phyloP scores from a whole-genome alignment of 1,284 basidiomycete genomes.

The Trichosporon sp. region DNA sequence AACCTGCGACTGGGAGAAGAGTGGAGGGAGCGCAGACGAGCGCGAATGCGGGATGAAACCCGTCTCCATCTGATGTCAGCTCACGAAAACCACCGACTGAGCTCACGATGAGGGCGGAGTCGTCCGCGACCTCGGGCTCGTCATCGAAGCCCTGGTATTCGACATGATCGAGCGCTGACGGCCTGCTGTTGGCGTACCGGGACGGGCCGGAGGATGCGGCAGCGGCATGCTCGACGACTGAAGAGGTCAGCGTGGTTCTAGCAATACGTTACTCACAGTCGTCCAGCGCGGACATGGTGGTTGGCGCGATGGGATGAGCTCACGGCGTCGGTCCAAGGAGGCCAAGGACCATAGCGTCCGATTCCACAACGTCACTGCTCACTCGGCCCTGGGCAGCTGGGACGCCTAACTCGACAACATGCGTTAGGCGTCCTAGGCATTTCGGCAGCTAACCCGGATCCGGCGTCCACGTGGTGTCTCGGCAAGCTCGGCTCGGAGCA shows the following conservation, averaged over 20 bases:
- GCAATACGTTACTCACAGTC: constrained; percentile 60
- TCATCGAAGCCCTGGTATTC: constrained; percentile 84
- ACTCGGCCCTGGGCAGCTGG: neutral
- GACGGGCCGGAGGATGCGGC: constrained; percentile 50
- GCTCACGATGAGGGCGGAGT: constrained; percentile 27
- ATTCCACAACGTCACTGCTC: constrained; percentile 1
- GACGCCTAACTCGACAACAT: neutral
- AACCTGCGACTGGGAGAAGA: constrained; percentile 79
- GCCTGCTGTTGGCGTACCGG: constrained; percentile 48
- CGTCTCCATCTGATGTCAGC: constrained; percentile 48
- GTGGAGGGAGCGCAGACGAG: constrained; percentile 54
- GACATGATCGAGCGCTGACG: constrained; percentile 50
- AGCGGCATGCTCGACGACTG: constrained; percentile 78
- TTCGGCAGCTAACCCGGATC: neutral
- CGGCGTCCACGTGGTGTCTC: neutral
- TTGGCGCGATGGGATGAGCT: neutral
- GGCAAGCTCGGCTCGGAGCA: neutral
- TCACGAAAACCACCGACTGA: neutral
- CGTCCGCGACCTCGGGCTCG: constrained; percentile 45
- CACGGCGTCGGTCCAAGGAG: neutral
- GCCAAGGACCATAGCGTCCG: neutral
- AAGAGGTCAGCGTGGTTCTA: constrained; percentile 4
- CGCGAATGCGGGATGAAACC: constrained; percentile 47
- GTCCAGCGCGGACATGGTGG: constrained; percentile 53
- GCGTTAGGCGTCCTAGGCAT: neutral